Evolutionary conservation across 108 stramenopile genomes (phyloP).

Genomic region (Schizochytrium sp.): DNA sequence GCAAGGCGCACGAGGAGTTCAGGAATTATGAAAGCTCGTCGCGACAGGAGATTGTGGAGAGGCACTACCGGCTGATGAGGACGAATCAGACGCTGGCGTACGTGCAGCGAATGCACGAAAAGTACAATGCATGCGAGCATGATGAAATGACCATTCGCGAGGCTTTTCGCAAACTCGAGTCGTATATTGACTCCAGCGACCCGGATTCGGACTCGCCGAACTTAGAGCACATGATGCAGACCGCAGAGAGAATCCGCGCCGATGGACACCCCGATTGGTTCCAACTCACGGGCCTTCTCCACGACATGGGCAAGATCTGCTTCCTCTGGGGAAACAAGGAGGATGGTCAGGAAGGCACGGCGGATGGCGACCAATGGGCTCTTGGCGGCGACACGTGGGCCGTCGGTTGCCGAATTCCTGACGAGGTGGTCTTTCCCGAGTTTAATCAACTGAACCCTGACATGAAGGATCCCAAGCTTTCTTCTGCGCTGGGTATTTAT

Average conservation of each 20-base stretch:
- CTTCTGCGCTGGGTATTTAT: constrained; percentile 56
- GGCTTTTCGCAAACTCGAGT: constrained; percentile 59
- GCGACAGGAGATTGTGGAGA: constrained; percentile 46
- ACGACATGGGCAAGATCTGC: constrained; percentile 75
- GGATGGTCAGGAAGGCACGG: constrained; percentile 60
- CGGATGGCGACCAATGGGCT: constrained; percentile 67
- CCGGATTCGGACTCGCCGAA: constrained; percentile 67
- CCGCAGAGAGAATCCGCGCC: constrained; percentile 64
- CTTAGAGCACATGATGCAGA: constrained; percentile 62
- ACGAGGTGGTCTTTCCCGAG: constrained; percentile 53
- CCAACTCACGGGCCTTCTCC: constrained; percentile 60
- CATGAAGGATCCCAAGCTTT: constrained; percentile 54
- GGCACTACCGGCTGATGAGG: constrained; percentile 56
- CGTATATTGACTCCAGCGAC: constrained; percentile 67
- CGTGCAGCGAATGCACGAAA: constrained; percentile 49
- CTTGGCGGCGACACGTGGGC: constrained; percentile 72
- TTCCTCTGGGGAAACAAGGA: constrained; percentile 63
- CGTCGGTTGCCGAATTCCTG: constrained; percentile 60
- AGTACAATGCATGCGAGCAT: constrained; percentile 50
- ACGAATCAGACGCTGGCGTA: constrained; percentile 32
- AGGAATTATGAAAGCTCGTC: constrained; percentile 45
- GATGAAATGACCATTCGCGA: constrained; percentile 63
- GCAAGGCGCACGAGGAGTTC: constrained; percentile 54
- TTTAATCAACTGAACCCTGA: constrained; percentile 65
- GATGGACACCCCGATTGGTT: constrained; percentile 69